Evolutionary conservation across 208 protist genomes (phyloP), one percentile per base, ranked within the genome.

Genomic region (Trypanosoma avium): DNA sequence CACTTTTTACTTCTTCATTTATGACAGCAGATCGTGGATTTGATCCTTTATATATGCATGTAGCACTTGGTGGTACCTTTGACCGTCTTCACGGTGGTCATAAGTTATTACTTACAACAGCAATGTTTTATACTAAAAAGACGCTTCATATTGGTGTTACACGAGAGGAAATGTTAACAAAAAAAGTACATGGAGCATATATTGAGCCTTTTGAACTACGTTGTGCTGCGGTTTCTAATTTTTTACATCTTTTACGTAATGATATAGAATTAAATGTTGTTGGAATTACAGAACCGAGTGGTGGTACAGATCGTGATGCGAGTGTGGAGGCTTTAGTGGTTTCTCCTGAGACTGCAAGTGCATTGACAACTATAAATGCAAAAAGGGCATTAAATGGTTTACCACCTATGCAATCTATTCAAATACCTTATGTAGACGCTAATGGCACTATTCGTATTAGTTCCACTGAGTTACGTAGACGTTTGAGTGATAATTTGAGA

Each of bases 51-150:
- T 95, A 89, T 70, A 63, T 67, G 13, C 79, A 88, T 67, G 88
- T 95, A 8, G 92, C 87, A 10, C 76, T 97, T 24, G 92, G 92
- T 19, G 92, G 92, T 42, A 97, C 92, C 17, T 97, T 97, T 62
- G 92, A 97, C 55, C 86, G 83, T 36, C 79, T 97, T 9, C 92
- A 97, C 75, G 78, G 70, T 1, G 92, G 92, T 27, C 92, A 97
- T 70, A 94, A 94, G 57, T 57, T 97, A 32, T 73, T 97, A 6
- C 77, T 97, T 26, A 87, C 92, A 1, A 86, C 80, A 12, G 82
- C 88, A 10, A 47, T 77, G 0, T 81, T 97, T 32, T 72, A 92
- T 67, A 63, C 85, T 5, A 65, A 54, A 15, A 62, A 84, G 5
- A 75, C 69, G 42, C 60, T 97, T 9, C 86, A 77, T 45, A 74